Evolutionary conservation across 805 yeast genomes (phyloP).

Genomic region (Monosporozyma servazzii): DNA sequence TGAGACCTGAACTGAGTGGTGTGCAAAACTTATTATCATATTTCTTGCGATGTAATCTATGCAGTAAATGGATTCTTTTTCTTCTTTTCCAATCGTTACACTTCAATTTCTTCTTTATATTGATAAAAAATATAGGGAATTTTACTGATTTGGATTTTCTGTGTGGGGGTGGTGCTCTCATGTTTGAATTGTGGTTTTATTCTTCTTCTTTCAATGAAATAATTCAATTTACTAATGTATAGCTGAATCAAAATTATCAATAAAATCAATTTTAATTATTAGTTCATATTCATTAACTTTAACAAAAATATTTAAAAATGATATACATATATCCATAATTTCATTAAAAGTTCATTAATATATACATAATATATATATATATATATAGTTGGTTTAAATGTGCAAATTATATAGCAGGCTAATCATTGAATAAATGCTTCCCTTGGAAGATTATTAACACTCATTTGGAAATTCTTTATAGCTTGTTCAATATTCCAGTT

Average conservation of each 20-base stretch:
- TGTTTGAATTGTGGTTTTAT: slow-evolving; percentile 4
- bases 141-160: slow-evolving; percentile 19
- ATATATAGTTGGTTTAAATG: neutral
- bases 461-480: slow-evolving; percentile 57
- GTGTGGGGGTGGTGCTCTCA: slow-evolving; percentile 30
- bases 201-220: neutral
- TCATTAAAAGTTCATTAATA: neutral
- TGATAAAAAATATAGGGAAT: slow-evolving; percentile 10
- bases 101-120: slow-evolving; percentile 12
- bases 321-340: neutral
- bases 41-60: slow-evolving; percentile 2
- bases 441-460: slow-evolving; percentile 50
- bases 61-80: slow-evolving; percentile 20
- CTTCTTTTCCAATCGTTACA: slow-evolving; percentile 15
- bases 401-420: neutral
- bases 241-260: neutral
- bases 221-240: neutral
- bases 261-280: neutral
- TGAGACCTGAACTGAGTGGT: slow-evolving; percentile 14
- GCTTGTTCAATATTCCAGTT: slow-evolving; percentile 72
- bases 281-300: too few species aligned
- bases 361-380: neutral
- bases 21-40: neutral
- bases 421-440: slow-evolving; percentile 39
- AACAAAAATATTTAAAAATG: neutral